Base-by-base conservation (phyloP, 805 yeast species). In the Novakomyces olei region DNA sequence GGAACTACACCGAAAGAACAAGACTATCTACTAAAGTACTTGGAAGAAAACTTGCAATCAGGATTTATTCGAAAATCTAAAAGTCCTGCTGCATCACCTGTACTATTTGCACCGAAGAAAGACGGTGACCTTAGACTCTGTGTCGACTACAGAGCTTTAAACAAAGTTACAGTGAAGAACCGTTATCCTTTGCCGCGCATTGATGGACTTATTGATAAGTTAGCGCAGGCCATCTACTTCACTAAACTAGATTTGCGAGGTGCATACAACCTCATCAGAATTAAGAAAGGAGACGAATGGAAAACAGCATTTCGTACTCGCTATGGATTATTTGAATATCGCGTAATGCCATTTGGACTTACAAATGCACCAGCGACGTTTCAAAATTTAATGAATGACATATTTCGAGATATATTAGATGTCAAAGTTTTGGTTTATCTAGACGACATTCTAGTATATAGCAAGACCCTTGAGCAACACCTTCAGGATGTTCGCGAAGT, bases 91-190 rank as follows among this genome's bases (percentile, higher is more conserved):
- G 37, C 33, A 4, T 27, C 34, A n/a, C 42, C 44, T 5, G 39
- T 41, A 2, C 25, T 40, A 14, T 41, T 41, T 22, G 44, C 40
- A 1, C 33, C 30, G 19, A 40, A 41, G 35, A 38, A 40, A 30
- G 42, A 41, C 33, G 42, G 42, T 12, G 12, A 27, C 3, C 3
- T 40, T 24, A 26, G 45, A 14, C 30, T 29, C 4, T 16, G 22
- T 15, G 17, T 35, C n/a, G 33, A 35, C 24, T 35, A 27, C 18
- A 32, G 30, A 10, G 15, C 12, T 3, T 19, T 35, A 17, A 35
- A 35, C 24, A 12, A 27, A 8, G 18, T 19, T 10, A 35, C 35
- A 15, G 18, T 32, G 10, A 22, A 18, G 26, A 33, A 35, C 20
- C 16, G 30, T 5, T 35, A 16, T 20, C 37, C 37, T 4, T 15